phyloP scores from a whole-genome alignment of 148 eudicot species.

The Rhododendron mucronatum region DNA sequence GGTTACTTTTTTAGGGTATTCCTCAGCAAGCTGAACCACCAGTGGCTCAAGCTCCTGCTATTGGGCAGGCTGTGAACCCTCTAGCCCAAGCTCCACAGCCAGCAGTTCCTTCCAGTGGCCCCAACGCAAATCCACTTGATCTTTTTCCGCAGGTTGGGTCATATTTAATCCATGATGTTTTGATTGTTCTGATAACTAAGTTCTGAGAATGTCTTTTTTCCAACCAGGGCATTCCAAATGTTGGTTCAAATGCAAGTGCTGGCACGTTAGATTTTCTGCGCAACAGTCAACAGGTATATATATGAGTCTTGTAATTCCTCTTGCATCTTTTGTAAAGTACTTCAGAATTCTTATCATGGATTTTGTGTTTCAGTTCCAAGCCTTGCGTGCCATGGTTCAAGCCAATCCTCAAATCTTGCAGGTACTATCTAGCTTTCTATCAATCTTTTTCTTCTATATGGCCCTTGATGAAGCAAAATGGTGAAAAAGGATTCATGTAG shows the following conservation, averaged over 20 bases:
- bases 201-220: not conserved
- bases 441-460: not conserved
- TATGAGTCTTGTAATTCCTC: not conserved
- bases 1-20: constrained; percentile 50
- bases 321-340: not conserved
- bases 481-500: not conserved
- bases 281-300: constrained; percentile 66
- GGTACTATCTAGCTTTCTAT: constrained; percentile 29
- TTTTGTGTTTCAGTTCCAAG: constrained; percentile 54
- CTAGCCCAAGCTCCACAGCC: constrained; percentile 54
- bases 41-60: constrained; percentile 42
- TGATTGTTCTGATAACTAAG: not conserved
- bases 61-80: constrained; percentile 44
- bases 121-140: constrained; percentile 79
- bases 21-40: constrained; percentile 78
- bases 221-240: constrained; percentile 68
- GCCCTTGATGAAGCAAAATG: not conserved
- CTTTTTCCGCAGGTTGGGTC: constrained; percentile 78
- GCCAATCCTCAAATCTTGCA: constrained; percentile 78
- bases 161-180: not conserved
- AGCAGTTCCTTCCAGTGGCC: constrained; percentile 58
- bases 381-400: constrained; percentile 49
- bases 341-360: not conserved
- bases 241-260: constrained; percentile 72
- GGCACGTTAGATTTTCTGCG: constrained; percentile 83